These are phyloP conservation scores for Adansonia gregorii DNA, from an alignment of 441 rosid genomes.

Conservation along the genomic window DNA sequence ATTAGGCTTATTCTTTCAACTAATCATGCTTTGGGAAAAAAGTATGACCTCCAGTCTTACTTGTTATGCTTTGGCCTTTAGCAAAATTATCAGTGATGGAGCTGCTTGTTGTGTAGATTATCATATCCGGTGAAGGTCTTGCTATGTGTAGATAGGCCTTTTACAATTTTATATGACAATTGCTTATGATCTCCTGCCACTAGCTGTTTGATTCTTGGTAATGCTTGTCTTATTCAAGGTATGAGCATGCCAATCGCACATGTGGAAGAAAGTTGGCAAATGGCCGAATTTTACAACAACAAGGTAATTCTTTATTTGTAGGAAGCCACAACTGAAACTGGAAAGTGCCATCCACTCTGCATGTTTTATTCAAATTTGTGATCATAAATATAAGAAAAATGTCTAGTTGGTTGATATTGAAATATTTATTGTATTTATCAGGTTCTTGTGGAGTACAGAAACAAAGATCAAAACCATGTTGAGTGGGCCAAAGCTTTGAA, in stretches of 20 bases:
- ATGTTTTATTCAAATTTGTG: neutral
- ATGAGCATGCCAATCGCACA: constrained; percentile 98
- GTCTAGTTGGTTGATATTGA: neutral
- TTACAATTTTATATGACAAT: constrained; percentile 8
- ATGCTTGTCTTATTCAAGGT: constrained; percentile 49
- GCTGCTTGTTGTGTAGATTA: neutral
- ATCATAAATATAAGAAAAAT: neutral
- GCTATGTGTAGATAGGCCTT: neutral
- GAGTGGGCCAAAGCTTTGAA: constrained; percentile 97
- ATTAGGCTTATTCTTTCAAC: neutral
- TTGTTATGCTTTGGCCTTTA: constrained; percentile 13
- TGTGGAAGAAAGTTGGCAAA: constrained; percentile 98
- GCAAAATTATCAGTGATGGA: neutral
- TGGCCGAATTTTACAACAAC: constrained; percentile 95
- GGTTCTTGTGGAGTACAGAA: constrained; percentile 89
- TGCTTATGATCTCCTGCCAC: neutral
- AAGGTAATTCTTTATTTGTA: constrained; percentile 56
- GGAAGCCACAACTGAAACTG: constrained; percentile 1
- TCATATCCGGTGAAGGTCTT: neutral
- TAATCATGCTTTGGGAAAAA: neutral
- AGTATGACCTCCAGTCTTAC: neutral
- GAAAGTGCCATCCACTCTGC: neutral
- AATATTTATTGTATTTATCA: constrained; percentile 36
- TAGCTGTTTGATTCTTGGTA: constrained; percentile 18
- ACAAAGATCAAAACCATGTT: constrained; percentile 82